These are phyloP conservation scores for Cadophora gregata DNA, from an alignment of 2,329 filamentous ascomycete species.

Conservation along the genomic window DNA sequence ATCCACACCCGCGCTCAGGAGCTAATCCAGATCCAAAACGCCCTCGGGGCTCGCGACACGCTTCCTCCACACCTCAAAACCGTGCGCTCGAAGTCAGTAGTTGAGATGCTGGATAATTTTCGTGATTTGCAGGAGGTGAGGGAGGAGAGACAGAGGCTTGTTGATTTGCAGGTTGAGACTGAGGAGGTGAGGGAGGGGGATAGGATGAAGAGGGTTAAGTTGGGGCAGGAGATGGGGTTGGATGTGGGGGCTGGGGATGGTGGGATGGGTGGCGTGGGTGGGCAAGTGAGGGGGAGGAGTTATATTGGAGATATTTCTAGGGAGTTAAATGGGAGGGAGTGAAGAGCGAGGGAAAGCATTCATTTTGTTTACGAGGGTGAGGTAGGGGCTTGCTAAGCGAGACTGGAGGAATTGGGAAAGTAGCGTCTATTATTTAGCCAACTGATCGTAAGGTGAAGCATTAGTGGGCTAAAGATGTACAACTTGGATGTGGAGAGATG, in stretches of 20 bases:
- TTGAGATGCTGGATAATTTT: slow-evolving; percentile 23
- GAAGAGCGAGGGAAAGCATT: background rate
- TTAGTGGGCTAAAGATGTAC: background rate
- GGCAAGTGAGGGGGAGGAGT: background rate
- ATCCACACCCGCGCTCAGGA: background rate
- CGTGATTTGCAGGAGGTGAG: slow-evolving; percentile 17
- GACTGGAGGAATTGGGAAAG: background rate
- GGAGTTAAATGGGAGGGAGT: background rate
- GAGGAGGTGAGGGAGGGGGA: background rate
- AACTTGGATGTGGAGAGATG: background rate
- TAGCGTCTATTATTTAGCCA: background rate
- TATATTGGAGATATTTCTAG: background rate
- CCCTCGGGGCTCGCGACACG: slow-evolving; percentile 10
- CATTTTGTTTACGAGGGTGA: background rate
- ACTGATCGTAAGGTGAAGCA: background rate
- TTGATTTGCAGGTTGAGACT: slow-evolving; percentile 7
- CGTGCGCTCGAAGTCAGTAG: background rate
- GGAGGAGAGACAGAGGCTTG: slow-evolving; percentile 5
- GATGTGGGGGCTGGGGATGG: background rate
- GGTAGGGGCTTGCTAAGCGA: background rate
- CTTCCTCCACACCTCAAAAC: slow-evolving; percentile 1
- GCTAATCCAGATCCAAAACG: background rate
- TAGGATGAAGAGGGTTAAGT: slow-evolving; percentile 1
- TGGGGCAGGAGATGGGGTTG: too few species aligned
- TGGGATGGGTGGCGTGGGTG: background rate